phyloP scores from a whole-genome alignment of 495 filamentous ascomycete species.

The Gamarada debralockiae region DNA sequence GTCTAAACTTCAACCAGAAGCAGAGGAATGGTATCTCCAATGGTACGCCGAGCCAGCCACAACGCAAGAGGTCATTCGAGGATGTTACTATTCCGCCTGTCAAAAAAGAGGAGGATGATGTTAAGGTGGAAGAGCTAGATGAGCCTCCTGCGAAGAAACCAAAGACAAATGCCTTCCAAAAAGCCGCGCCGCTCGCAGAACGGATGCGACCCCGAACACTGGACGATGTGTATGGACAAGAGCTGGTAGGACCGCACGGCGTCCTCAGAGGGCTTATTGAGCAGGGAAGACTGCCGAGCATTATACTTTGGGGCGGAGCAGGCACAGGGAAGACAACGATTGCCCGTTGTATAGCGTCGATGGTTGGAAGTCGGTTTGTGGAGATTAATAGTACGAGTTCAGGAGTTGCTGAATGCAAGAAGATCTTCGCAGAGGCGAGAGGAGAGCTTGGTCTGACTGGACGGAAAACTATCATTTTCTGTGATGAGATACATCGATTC shows the following conservation, averaged over 20 bases:
- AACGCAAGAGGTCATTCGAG: constrained; percentile 25
- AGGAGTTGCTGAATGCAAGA: constrained; percentile 92
- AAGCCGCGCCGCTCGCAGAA: constrained; percentile 82
- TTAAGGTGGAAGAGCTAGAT: constrained; percentile 3
- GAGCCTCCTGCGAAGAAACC: constrained; percentile 50
- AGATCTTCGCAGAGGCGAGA: constrained; percentile 81
- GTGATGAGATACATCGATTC: constrained; percentile 96
- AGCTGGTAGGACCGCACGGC: constrained; percentile 79
- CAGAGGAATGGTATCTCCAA: constrained; percentile 5
- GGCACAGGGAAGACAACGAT: constrained; percentile 98
- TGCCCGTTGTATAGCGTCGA: constrained; percentile 83
- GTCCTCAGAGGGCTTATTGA: constrained; percentile 89
- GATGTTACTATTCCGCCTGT: constrained; percentile 21
- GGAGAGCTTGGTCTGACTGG: constrained; percentile 80
- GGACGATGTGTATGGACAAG: constrained; percentile 87
- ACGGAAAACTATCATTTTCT: constrained; percentile 92
- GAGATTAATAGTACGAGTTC: constrained; percentile 94
- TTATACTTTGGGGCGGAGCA: constrained; percentile 91
- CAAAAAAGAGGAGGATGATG: constrained; percentile 18
- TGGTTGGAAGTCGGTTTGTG: constrained; percentile 78
- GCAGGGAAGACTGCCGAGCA: constrained; percentile 79
- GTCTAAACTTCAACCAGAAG: constrained; percentile 12
- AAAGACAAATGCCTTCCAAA: constrained; percentile 56
- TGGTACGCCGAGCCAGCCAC: background rate
- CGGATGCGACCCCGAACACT: constrained; percentile 84